Percentiles rank a stretch among this genome's conserved stretches.
Evolutionary conservation across 2,329 filamentous ascomycete genomes (phyloP).

Genomic region (Tolypocladium guangdongense): DNA sequence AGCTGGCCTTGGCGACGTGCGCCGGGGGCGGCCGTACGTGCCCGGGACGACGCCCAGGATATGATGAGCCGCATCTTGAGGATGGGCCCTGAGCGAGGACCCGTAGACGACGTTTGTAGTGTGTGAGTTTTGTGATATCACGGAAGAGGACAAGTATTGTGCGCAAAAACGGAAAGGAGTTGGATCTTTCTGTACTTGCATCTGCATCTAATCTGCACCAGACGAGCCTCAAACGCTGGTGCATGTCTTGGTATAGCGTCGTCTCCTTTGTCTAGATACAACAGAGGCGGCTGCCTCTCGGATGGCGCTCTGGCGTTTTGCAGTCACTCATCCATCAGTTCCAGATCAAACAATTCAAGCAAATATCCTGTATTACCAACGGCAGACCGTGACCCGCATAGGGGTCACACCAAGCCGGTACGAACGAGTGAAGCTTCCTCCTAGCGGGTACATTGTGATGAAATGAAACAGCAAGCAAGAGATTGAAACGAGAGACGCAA

Average conservation of each 20-base stretch:
- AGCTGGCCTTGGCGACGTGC: conserved; percentile 31
- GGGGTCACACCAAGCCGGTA: too few species aligned
- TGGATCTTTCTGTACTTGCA: not conserved
- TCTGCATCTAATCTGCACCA: not conserved
- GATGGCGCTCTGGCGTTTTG: not conserved
- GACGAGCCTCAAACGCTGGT: not conserved
- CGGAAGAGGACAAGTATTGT: not conserved
- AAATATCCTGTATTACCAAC: not conserved
- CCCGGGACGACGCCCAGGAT: conserved; percentile 24
- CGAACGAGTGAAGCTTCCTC: too few species aligned
- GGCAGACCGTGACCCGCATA: not conserved
- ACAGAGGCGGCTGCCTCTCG: not conserved
- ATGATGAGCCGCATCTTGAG: not conserved
- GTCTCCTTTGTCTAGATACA: not conserved
- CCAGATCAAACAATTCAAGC: not conserved
- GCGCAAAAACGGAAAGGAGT: not conserved
- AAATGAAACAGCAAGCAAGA: not conserved
- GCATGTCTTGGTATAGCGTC: not conserved
- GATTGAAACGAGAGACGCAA: too few species aligned
- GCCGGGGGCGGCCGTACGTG: conserved; percentile 30
- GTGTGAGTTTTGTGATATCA: not conserved
- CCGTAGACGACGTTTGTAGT: not conserved
- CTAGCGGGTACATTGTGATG: not conserved
- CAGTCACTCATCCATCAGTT: too few species aligned
- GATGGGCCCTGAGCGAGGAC: too few species aligned